Base-by-base conservation (phyloP, 2,329 filamentous ascomycete genomes). In the Neopestalotiopsis rosae region DNA sequence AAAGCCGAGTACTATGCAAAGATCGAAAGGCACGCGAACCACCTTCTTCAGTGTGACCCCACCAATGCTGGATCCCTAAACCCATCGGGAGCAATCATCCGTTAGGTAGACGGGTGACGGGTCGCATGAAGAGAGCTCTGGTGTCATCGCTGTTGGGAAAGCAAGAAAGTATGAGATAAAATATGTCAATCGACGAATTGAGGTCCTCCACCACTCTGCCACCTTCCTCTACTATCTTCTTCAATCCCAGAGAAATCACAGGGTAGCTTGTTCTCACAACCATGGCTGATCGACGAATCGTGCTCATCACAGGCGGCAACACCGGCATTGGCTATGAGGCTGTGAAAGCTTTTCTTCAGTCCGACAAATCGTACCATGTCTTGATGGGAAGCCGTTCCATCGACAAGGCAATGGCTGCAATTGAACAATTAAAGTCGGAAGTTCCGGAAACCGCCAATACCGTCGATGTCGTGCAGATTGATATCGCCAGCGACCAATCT, bases 281-380 rank as follows among this genome's bases (percentile, higher is more conserved):
- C 30, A 66, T 66, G 64, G 14, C 28, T 13, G 64, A 66, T 12
- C 52, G 38, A 28, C 52, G 42, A n/a, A 65, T 88, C 69, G 76
- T 90, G n/a, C 76, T 91, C 58, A 84, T 91, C 71, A 91, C 89
- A 1, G 89, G 89, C 45, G 88, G 82, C 69, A 91, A 90, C 72
- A 89, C 85, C 0, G 89, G 89, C 17, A 83, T 92, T 24, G 90
- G 90, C 2, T 86, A 84, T 49, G 85, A 91, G 71, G 83, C 81
- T 7, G 84, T 90, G 64, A 89, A 86, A 70, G 84, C 87, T 1
- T 79, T 91, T 0, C 79, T 83, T 59, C 71, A 78, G 12, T 88
- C 89, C 0, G 66, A 70, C 30, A 38, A 75, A 0, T 79, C 78
- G 9, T 91, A 90, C 75, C 81, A 84, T 9, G 82, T 92, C 68